These are phyloP conservation scores for Cyclanthera cordifolia DNA, from an alignment of 306 rosid species.

Conservation along the genomic window DNA sequence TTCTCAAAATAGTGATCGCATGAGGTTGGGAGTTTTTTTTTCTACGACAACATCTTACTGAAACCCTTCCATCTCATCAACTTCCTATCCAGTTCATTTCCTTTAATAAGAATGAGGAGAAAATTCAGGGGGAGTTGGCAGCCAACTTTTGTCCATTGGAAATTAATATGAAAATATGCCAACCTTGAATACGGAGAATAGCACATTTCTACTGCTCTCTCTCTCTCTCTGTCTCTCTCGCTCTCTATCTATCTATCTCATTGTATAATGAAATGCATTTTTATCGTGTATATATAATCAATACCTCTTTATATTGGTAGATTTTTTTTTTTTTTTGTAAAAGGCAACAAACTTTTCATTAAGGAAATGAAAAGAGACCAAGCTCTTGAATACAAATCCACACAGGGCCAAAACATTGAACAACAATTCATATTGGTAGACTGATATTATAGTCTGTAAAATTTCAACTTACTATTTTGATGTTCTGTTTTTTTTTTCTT, in stretches of 20 bases:
- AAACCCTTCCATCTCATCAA: background rate
- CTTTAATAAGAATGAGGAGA: background rate
- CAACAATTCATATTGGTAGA: background rate
- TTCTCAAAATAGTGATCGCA: background rate
- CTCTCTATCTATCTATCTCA: background rate
- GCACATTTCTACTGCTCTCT: background rate
- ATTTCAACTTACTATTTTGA: background rate
- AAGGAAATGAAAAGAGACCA: no score
- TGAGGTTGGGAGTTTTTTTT: background rate
- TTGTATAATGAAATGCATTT: background rate
- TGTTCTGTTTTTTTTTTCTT: conserved; percentile 5
- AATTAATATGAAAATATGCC: background rate
- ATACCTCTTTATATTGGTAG: background rate
- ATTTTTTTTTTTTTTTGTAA: no score
- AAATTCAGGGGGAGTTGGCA: background rate
- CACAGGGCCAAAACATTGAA: no score
- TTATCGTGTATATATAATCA: background rate
- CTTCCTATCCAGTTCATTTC: background rate
- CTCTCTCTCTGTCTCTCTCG: background rate
- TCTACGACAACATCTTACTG: background rate
- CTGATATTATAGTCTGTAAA: background rate
- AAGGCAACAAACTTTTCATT: no score
- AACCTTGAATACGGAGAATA: background rate
- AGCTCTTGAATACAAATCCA: no score
- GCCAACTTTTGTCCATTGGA: background rate